Evolutionary conservation across 345 rosid genomes (phyloP).

Genomic region (Bruguiera gymnorhiza): DNA sequence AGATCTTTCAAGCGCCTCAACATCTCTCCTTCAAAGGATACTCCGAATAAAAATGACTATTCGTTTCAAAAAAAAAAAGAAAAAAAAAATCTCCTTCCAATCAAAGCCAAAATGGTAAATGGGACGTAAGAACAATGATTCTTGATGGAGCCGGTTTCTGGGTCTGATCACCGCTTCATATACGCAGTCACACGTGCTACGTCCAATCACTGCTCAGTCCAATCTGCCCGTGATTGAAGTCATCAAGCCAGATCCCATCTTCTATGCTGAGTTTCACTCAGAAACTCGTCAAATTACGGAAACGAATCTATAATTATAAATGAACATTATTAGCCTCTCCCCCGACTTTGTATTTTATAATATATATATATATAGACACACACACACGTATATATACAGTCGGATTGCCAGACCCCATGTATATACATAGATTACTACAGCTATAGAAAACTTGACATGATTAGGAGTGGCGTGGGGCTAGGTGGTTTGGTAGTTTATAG

Average conservation of each 20-base stretch:
- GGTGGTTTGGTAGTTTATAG: conserved; percentile 14
- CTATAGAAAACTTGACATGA: neutral
- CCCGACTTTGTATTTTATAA: no score
- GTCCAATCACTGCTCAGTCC: conserved; percentile 15
- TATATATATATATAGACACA: no score
- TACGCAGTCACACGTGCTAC: conserved; percentile 35
- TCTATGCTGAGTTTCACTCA: conserved; percentile 5
- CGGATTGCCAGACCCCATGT: neutral
- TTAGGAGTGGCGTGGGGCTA: conserved; percentile 1
- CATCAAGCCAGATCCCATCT: conserved; percentile 18
- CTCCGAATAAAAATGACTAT: no score
- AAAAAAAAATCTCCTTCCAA: neutral
- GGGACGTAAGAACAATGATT: conserved; percentile 9
- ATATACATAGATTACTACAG: no score
- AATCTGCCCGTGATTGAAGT: conserved; percentile 35
- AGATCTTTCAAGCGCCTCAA: no score
- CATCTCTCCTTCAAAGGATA: no score
- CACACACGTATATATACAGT: no score
- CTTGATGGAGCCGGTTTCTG: conserved; percentile 10
- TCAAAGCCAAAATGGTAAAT: neutral
- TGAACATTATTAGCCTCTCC: no score
- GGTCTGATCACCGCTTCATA: conserved; percentile 5
- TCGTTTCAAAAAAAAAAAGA: neutral
- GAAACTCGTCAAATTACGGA: conserved; percentile 30
- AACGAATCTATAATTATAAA: conserved; percentile 10